These are phyloP conservation scores for Panus rudis DNA, from an alignment of 768 basidiomycete genomes.

Conservation along the genomic window DNA sequence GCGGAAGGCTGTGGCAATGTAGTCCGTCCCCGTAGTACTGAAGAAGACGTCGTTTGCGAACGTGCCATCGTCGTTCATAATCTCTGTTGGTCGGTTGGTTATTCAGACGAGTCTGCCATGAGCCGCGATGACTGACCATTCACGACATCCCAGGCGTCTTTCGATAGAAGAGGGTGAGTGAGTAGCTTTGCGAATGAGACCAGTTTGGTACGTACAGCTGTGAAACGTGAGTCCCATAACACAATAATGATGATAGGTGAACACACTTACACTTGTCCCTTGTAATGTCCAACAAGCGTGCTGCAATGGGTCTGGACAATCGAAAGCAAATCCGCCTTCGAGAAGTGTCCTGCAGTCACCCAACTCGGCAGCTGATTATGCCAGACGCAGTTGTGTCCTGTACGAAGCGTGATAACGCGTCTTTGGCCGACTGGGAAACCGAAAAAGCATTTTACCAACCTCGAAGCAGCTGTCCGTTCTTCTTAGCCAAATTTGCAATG, in stretches of 20 bases:
- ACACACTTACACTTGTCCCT: slow-evolving; percentile 38
- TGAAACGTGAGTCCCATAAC: background rate
- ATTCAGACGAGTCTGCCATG: background rate
- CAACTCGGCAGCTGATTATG: slow-evolving; percentile 46
- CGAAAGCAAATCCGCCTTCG: slow-evolving; percentile 33
- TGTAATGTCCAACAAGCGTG: slow-evolving; percentile 46
- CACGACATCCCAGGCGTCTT: slow-evolving; percentile 46
- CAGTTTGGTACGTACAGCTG: slow-evolving; percentile 5
- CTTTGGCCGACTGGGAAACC: background rate
- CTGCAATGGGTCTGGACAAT: slow-evolving; percentile 43
- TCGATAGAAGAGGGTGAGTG: background rate
- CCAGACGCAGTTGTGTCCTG: slow-evolving; percentile 37
- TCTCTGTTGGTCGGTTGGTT: slow-evolving; percentile 22
- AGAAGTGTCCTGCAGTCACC: slow-evolving; percentile 38
- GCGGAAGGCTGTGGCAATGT: slow-evolving; percentile 42
- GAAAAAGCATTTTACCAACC: slow-evolving; percentile 20
- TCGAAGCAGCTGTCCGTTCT: slow-evolving; percentile 41
- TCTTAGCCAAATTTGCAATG: slow-evolving; percentile 37
- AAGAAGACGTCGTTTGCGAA: slow-evolving; percentile 50
- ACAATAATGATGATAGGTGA: background rate
- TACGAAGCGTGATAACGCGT: background rate
- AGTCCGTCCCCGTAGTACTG: slow-evolving; percentile 40
- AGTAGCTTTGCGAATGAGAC: background rate
- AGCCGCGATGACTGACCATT: slow-evolving; percentile 26
- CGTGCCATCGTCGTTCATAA: slow-evolving; percentile 54